Evolutionary conservation across 306 rosid genomes (phyloP), one percentile per base, ranked within the genome.

Genomic region (Lagenaria siceraria): DNA sequence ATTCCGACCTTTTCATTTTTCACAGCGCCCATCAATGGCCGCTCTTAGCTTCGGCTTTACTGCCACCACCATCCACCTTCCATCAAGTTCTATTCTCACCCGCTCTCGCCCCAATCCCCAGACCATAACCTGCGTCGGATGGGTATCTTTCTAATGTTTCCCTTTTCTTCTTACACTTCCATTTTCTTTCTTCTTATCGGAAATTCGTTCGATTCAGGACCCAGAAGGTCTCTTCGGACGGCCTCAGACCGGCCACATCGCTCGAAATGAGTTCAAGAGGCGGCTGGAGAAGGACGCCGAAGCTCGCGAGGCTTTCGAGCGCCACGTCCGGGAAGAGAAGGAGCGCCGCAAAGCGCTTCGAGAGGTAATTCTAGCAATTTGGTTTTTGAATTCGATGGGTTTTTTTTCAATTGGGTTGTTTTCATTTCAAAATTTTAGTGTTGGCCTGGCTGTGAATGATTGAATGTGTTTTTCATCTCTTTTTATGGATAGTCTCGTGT

Each of bases 191-290:
- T 31, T 40, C 72, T 74, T 4, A 8, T 66, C 52, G 1, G 19
- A 46, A 46, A 21, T 70, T 69, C n/a, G 22, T 12, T 70, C 74
- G 53, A 74, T 8, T 36, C 52, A 93, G 98, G 98, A 93, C 72
- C 98, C 98, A 0, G 97, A 94, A 84, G 97, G 98, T 61, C 4
- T 92, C 24, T 61, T 94, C 2, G 91, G 94, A 3, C 86, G 74
- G 25, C 90, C 97, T 27, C 77, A 86, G 79, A 80, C 90, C 3
- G 98, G 98, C 22, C 97, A 88, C 65, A 62, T 94, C 53, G 96
- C 98, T 1, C 84, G 90, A 51, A 74, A 36, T 4, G 97, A 92
- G 88, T 92, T 95, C 64, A 38, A 60, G 61, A 82, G 89, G 56
- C 87, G 92, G 40, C 87, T 92, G 1, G 95, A 95, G 87, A 92